Percentiles rank a stretch among this genome's conserved stretches.
Evolutionary conservation across 2,329 filamentous ascomycete species (phyloP).

Genomic region (Clonostachys chloroleuca): DNA sequence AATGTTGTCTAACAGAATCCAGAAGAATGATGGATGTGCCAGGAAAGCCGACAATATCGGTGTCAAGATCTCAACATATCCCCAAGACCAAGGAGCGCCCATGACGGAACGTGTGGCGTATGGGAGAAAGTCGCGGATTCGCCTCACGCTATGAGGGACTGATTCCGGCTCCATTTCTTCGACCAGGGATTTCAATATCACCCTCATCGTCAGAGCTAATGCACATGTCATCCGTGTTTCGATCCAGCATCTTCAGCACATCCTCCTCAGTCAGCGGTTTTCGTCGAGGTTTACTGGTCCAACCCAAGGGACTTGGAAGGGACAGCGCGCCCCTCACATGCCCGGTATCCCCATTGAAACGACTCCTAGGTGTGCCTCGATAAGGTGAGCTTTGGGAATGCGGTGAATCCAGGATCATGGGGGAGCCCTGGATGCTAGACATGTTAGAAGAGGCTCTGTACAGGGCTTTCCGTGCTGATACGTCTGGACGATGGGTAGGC

Average conservation of each 20-base stretch:
- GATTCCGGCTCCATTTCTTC: slow-evolving; percentile 10
- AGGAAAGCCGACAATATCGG: neutral
- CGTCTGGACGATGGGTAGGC: slow-evolving; percentile 39
- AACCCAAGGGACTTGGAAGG: slow-evolving; percentile 42
- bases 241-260: slow-evolving; percentile 54
- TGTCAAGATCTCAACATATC: neutral
- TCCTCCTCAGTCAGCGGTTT: slow-evolving; percentile 43
- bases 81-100: neutral
- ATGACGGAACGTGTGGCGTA: neutral
- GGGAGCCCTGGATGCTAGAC: slow-evolving; percentile 25
- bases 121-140: no score
- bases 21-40: neutral
- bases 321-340: slow-evolving; percentile 36
- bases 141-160: no score
- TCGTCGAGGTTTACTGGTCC: slow-evolving; percentile 16
- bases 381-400: slow-evolving; percentile 7
- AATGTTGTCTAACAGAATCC: neutral
- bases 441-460: slow-evolving; percentile 41
- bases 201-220: slow-evolving; percentile 51
- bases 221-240: slow-evolving; percentile 40
- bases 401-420: slow-evolving; percentile 41
- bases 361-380: neutral
- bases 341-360: slow-evolving; percentile 1
- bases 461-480: slow-evolving; percentile 36
- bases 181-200: slow-evolving; percentile 45